These are phyloP conservation scores for Phialocephala sp. DNA, from an alignment of 2,329 filamentous ascomycete species.

Conservation along the genomic window DNA sequence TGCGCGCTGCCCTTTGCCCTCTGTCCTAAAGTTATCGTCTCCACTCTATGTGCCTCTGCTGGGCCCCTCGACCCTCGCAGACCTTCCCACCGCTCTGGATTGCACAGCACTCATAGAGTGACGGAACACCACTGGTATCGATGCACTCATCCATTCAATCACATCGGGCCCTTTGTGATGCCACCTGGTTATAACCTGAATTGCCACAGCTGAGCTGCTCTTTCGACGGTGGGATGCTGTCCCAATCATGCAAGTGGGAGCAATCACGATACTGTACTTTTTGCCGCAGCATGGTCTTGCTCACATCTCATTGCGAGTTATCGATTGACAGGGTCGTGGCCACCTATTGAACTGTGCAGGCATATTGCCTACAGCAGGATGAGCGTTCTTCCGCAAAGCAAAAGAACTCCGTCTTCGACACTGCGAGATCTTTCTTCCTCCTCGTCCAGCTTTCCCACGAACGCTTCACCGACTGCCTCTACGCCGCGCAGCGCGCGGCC, in stretches of 20 bases:
- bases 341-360: constrained; percentile 9
- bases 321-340: constrained; percentile 28
- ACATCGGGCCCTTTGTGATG: neutral
- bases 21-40: too few species aligned
- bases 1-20: too few species aligned
- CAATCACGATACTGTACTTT: neutral
- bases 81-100: neutral
- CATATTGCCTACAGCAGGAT: constrained; percentile 4
- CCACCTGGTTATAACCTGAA: neutral
- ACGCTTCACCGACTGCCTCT: constrained; percentile 9
- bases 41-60: neutral
- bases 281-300: constrained; percentile 26
- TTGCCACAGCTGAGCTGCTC: neutral
- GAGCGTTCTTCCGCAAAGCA: constrained; percentile 26
- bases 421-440: constrained; percentile 1
- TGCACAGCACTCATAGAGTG: neutral
- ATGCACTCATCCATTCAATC: neutral
- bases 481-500: constrained; percentile 29
- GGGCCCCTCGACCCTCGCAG: neutral
- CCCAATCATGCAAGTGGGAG: neutral
- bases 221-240: neutral
- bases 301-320: constrained; percentile 28
- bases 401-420: neutral
- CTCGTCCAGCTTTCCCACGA: neutral
- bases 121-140: neutral